These are phyloP conservation scores for Immersiporthe knoxdaviesiana DNA, from an alignment of 2,329 filamentous ascomycete species.

Conservation along the genomic window DNA sequence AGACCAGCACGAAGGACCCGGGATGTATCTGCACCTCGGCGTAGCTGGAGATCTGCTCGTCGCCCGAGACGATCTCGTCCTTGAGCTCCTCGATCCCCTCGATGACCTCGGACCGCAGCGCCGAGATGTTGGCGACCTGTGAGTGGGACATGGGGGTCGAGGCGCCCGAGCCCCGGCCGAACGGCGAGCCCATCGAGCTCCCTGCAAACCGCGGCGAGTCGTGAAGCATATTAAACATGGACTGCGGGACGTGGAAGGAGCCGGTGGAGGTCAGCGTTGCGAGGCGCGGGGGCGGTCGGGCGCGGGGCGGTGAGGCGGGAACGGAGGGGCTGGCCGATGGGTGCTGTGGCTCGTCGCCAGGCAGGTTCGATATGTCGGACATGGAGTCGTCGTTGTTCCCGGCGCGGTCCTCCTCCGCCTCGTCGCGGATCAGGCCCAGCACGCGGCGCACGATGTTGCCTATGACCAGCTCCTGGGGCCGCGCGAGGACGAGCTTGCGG, in stretches of 20 bases:
- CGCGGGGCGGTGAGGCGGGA: slow-evolving; percentile 26
- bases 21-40: slow-evolving; percentile 92
- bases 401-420: slow-evolving; percentile 80
- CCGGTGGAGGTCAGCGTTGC: slow-evolving; percentile 61
- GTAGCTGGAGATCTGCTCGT: slow-evolving; percentile 88
- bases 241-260: slow-evolving; percentile 70
- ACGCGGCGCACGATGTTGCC: slow-evolving; percentile 94
- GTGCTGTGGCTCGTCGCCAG: slow-evolving; percentile 26
- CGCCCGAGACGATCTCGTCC: slow-evolving; percentile 90
- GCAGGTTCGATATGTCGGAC: slow-evolving; percentile 45
- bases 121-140: slow-evolving; percentile 57
- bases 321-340: slow-evolving; percentile 9
- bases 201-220: slow-evolving; percentile 60
- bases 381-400: slow-evolving; percentile 63
- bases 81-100: slow-evolving; percentile 95
- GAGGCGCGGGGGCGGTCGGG: slow-evolving; percentile 47
- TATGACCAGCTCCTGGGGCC: slow-evolving; percentile 88
- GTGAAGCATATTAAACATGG: slow-evolving; percentile 86
- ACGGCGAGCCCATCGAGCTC: slow-evolving; percentile 48
- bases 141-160: slow-evolving; percentile 40
- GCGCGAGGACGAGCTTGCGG: slow-evolving; percentile 75
- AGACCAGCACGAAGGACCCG: slow-evolving; percentile 88
- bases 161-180: slow-evolving; percentile 45
- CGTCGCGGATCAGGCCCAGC: slow-evolving; percentile 86
- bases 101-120: slow-evolving; percentile 87